Evolutionary conservation across 2,329 filamentous ascomycete genomes (phyloP), one percentile per base, ranked within the genome.

Genomic region (Scedosporium boydii): DNA sequence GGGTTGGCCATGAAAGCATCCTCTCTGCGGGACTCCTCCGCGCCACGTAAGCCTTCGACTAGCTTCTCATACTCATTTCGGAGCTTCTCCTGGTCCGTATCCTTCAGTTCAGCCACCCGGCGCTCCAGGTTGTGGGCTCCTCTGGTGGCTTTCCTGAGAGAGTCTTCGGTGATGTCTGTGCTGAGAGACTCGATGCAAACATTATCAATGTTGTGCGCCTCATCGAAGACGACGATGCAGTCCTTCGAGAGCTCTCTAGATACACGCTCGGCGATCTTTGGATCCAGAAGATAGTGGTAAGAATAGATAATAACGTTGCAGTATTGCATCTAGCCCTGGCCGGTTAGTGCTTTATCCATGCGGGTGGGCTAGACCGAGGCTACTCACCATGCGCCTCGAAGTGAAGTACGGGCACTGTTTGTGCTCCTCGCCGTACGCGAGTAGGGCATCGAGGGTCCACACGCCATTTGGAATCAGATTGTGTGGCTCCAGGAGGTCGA

Each of bases 261-360:
- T 1, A 98, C 93, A 63, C 93, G 78, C 72, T 99, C 95, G 12
- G 95, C 95, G 69, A 99, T 99, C 73, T 99, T 99, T 2, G 95
- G 95, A 70, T 99, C 96, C 16, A 99, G 84, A 3, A 99, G 84
- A 71, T 99, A 99, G 75, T 99, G 95, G 72, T 99, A 99, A 0
- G 95, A 99, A 77, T 99, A 99, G 68, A 99, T 99, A 70, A 99
- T 97, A 71, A 99, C 92, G 73, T 99, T 98, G 82, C 95, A 99
- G 72, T 93, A 98, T 70, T 95, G 89, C 93, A 99, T 98, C 89
- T 92, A 66, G 14, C 38, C 16, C n/a, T 44, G 12, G n/a, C 3
- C 6, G 6, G 2, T 18, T 27, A 48, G 23, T 56, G 21, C 26
- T 41, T 18, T 5, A 14, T 3, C 27, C 7, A 42, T 42, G 44